Conservation (phyloP, 306 rosid genomes). For the Myrica gale region DNA sequence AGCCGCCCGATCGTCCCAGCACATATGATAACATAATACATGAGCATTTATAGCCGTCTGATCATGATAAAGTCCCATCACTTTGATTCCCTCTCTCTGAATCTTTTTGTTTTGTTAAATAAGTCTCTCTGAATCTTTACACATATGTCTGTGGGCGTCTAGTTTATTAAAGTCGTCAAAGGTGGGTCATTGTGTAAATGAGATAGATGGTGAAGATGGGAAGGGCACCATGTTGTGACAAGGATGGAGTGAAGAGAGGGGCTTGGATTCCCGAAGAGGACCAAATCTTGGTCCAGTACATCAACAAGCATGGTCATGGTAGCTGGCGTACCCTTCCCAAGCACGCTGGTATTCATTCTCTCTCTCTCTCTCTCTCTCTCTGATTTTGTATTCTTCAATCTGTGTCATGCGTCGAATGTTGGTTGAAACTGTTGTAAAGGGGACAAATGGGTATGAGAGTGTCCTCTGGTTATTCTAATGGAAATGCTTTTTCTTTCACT, state of each 20-base stretch:
- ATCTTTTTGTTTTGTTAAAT: too few species aligned
- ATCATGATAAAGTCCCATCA: slow-evolving; percentile 20
- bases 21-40: background rate
- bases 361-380: background rate
- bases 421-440: too few species aligned
- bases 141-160: background rate
- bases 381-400: background rate
- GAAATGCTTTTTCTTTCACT: background rate
- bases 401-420: too few species aligned
- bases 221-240: slow-evolving; percentile 52
- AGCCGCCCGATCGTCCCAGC: slow-evolving; percentile 29
- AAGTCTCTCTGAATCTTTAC: background rate
- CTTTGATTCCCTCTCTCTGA: background rate
- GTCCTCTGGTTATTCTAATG: background rate
- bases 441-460: too few species aligned
- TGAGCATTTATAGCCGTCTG: slow-evolving; percentile 33
- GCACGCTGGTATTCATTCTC: slow-evolving; percentile 41
- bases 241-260: slow-evolving; percentile 47
- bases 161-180: background rate
- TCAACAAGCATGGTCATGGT: slow-evolving; percentile 49
- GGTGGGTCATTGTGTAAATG: slow-evolving; percentile 15
- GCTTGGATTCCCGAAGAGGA: slow-evolving; percentile 65
- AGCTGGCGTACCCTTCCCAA: slow-evolving; percentile 60
- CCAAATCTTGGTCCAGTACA: slow-evolving; percentile 39
- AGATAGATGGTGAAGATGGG: slow-evolving; percentile 33